Conservation (phyloP, 2,329 filamentous ascomycete genomes). For the Massarina eburnea region DNA sequence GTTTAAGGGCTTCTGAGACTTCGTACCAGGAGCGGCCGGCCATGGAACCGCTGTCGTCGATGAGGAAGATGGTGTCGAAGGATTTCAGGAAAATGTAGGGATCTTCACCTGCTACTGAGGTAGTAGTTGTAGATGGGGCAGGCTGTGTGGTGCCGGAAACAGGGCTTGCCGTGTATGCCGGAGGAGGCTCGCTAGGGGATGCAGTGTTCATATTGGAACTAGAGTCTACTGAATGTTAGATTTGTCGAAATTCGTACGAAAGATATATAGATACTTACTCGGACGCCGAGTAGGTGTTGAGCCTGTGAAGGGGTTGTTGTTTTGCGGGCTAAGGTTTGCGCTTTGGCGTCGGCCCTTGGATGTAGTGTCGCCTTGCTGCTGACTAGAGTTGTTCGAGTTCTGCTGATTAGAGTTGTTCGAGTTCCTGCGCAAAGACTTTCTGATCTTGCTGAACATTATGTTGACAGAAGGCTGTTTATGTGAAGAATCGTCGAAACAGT, state of each 20-base stretch:
- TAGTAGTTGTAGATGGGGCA: constrained; percentile 3
- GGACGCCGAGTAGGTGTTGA: constrained; percentile 43
- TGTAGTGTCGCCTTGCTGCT: constrained; percentile 5
- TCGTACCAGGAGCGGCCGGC: constrained; percentile 74
- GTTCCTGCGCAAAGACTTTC: constrained; percentile 23
- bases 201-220: constrained; percentile 3
- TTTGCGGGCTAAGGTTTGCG: constrained; percentile 18
- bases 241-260: neutral
- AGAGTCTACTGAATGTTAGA: neutral
- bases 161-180: constrained; percentile 43
- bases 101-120: constrained; percentile 54
- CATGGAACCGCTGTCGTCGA: constrained; percentile 94
- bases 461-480: constrained; percentile 3
- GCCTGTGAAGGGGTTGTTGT: constrained; percentile 20
- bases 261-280: constrained; percentile 27
- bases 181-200: constrained; percentile 45
- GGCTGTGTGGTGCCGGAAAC: constrained; percentile 8
- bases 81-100: constrained; percentile 72
- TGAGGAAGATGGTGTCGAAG: constrained; percentile 88
- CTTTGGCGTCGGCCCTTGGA: constrained; percentile 11
- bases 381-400: too few species aligned
- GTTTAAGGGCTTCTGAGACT: constrained; percentile 66
- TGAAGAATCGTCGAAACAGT: constrained; percentile 1
- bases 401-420: too few species aligned
- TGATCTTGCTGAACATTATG: constrained; percentile 22